Conservation (phyloP, 1,284 basidiomycete species). For the Ceratobasidium sp. region DNA sequence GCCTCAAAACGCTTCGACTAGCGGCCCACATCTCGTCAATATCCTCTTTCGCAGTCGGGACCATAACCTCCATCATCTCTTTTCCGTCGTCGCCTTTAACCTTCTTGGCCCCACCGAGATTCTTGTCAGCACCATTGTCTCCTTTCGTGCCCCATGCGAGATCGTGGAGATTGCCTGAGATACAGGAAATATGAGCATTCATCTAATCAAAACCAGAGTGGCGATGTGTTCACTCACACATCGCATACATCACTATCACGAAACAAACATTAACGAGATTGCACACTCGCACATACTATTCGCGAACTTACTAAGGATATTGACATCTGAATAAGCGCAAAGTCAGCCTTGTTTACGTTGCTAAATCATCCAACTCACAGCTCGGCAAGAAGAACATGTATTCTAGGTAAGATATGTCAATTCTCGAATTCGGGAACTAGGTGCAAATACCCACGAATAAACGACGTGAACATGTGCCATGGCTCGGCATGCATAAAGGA, state of each 20-base stretch:
- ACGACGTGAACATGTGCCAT: conserved; percentile 94
- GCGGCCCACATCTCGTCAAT: conserved; percentile 86
- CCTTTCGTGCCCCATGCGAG: conserved; percentile 94
- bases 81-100: conserved; percentile 83
- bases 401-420: conserved; percentile 47
- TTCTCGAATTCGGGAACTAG: neutral
- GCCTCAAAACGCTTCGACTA: conserved; percentile 69
- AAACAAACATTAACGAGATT: conserved; percentile 17
- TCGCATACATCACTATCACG: conserved; percentile 78
- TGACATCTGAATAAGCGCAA: conserved; percentile 67
- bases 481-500: conserved; percentile 89
- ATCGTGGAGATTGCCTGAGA: conserved; percentile 61
- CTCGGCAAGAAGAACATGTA: conserved; percentile 82
- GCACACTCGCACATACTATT: neutral
- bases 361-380: conserved; percentile 55
- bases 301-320: conserved; percentile 71
- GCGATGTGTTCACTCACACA: conserved; percentile 67
- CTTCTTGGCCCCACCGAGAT: conserved; percentile 88
- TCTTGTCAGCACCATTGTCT: conserved; percentile 83
- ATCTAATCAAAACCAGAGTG: neutral
- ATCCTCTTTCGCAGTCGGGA: conserved; percentile 82
- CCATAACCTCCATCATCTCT: conserved; percentile 82
- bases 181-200: neutral
- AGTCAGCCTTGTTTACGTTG: conserved; percentile 44
- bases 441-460: conserved; percentile 57